Conservation (phyloP, 1,284 basidiomycete genomes). For the Leccinum angustisporum region DNA sequence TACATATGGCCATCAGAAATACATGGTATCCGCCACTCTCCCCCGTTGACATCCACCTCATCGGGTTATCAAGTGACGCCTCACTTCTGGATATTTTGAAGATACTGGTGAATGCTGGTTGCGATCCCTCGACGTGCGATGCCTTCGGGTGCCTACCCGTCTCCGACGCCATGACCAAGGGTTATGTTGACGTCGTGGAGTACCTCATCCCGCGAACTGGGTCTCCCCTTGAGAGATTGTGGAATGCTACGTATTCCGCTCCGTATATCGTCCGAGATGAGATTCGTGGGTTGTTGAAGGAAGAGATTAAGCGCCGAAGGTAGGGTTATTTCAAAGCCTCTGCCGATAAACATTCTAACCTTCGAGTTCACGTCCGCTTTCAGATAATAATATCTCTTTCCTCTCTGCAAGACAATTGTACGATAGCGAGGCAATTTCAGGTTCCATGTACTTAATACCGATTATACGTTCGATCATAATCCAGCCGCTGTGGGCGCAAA, state of each 20-base stretch:
- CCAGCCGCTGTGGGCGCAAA: too few species aligned
- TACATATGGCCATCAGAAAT: constrained; percentile 1
- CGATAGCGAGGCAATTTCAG: too few species aligned
- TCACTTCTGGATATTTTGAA: not conserved
- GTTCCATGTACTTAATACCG: too few species aligned
- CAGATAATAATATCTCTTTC: not conserved
- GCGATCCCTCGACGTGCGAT: constrained; percentile 5
- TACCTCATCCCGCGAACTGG: not conserved
- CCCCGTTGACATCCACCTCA: not conserved
- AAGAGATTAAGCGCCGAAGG: not conserved
- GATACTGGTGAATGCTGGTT: constrained; percentile 3
- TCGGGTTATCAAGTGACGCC: not conserved
- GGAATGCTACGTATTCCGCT: not conserved
- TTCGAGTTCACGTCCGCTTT: not conserved
- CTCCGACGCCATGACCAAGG: not conserved
- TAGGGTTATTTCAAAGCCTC: not conserved
- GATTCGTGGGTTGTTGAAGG: not conserved
- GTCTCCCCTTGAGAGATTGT: not conserved
- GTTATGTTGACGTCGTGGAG: not conserved
- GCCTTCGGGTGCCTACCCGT: not conserved
- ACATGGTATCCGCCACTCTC: too few species aligned
- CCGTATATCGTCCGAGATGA: rapidly evolving
- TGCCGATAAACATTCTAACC: not conserved
- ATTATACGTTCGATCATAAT: too few species aligned
- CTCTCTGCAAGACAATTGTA: too few species aligned